Conservation (phyloP, 1,284 basidiomycete genomes). For the Pholiota adiposa region DNA sequence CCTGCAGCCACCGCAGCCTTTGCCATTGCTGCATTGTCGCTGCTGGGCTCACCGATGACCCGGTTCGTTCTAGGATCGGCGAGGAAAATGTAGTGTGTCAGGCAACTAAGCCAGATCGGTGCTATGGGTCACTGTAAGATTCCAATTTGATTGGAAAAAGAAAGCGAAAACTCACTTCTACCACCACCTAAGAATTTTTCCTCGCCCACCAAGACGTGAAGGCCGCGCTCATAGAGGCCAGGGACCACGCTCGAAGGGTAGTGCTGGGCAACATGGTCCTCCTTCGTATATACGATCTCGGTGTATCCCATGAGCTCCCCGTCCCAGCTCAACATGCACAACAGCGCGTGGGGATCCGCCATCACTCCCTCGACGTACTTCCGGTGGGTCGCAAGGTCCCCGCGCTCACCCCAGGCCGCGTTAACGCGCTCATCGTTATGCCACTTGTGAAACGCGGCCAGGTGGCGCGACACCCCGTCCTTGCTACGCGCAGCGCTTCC, state of each 20-base stretch:
- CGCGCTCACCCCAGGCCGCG: slow-evolving; percentile 54
- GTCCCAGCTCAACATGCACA: slow-evolving; percentile 56
- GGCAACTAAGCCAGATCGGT: slow-evolving; percentile 47
- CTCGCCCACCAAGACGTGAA: slow-evolving; percentile 55
- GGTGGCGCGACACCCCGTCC: slow-evolving; percentile 34
- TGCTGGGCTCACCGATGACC: slow-evolving; percentile 51
- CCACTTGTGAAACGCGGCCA: slow-evolving; percentile 55
- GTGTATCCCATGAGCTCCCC: slow-evolving; percentile 57
- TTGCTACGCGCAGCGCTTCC: slow-evolving; percentile 6
- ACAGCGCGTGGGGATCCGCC: slow-evolving; percentile 47
- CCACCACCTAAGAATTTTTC: slow-evolving; percentile 46
- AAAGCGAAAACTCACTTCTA: slow-evolving; percentile 38
- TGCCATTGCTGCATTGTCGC: slow-evolving; percentile 39
- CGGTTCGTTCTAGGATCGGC: slow-evolving; percentile 50
- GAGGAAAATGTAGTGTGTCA: slow-evolving; percentile 54
- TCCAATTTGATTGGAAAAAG: not conserved
- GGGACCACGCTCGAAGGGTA: slow-evolving; percentile 37
- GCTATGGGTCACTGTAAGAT: slow-evolving; percentile 29
- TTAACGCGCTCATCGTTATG: slow-evolving; percentile 56
- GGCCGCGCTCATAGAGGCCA: slow-evolving; percentile 54
- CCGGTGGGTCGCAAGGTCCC: slow-evolving; percentile 51
- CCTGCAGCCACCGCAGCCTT: slow-evolving; percentile 31
- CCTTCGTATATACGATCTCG: slow-evolving; percentile 59
- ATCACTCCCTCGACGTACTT: slow-evolving; percentile 44
- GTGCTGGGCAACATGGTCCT: slow-evolving; percentile 48